phyloP scores from a whole-genome alignment of 768 basidiomycete species.

The Suillus luteus region DNA sequence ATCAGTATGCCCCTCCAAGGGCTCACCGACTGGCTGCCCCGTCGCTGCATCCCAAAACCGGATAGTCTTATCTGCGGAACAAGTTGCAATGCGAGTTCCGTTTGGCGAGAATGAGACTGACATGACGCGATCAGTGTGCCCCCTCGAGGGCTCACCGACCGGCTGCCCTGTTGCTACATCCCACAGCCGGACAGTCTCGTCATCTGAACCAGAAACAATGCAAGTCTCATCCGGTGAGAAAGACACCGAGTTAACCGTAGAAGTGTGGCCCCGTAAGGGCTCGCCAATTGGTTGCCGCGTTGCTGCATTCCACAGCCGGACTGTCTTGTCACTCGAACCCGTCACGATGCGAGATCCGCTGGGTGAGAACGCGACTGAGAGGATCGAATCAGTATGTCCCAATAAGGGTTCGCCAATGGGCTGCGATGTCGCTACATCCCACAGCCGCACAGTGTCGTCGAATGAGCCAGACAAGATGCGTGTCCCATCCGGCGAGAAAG shows the following conservation, averaged over 20 bases:
- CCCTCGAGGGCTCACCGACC: not conserved
- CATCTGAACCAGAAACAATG: not conserved
- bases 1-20: too few relatives aligned
- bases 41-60: not conserved
- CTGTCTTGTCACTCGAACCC: not conserved
- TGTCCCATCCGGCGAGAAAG: not conserved
- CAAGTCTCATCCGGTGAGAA: not conserved
- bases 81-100: not conserved
- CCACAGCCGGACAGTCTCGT: too few relatives aligned
- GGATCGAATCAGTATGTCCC: too few relatives aligned
- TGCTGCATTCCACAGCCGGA: not conserved
- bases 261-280: not conserved
- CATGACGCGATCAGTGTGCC: not conserved
- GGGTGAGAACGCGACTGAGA: not conserved
- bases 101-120: not conserved
- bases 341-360: not conserved
- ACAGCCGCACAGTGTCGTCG: not conserved
- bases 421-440: not conserved
- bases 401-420: not conserved
- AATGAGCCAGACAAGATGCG: not conserved
- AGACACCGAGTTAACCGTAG: rapidly evolving
- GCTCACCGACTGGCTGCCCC: too few relatives aligned
- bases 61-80: rapidly evolving
- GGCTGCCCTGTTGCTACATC: not conserved
- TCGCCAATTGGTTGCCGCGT: not conserved